Base-by-base conservation (phyloP, 306 rosid genomes). In the Medicago arabica region DNA sequence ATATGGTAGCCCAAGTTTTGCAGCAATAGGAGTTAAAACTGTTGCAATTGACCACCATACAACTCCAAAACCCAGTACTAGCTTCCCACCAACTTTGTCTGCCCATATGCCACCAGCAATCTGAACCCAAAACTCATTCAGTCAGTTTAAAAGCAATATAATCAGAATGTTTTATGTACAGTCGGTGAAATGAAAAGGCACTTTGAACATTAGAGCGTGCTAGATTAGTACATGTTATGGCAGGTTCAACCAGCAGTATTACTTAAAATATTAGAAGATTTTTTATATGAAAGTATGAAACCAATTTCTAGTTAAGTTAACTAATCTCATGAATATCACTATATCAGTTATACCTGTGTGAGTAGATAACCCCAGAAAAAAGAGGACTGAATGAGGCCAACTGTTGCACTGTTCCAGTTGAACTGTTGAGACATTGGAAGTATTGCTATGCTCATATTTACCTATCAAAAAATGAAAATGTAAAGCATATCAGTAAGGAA, bases 71-170 rank as follows among this genome's bases (percentile, higher is more conserved):
- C 98, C 98, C 69, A 94, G 85, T 25, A 91, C 96, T 68, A 83
- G 43, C 90, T 94, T 94, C 77, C 98, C 97, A 51, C 98, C 98
- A 87, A 94, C 67, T 87, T 88, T 91, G 88, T 94, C 98, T 59
- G 98, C 98, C 98, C 96, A 94, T 73, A 94, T 94, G 79, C 98
- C 98, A 75, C 97, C 98, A 85, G 88, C 76, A 64, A 94, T 91
- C 98, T 91, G 69, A 75, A 62, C 39, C 61, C 69, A 71, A 83
- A 57, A 69, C 5, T 60, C 76, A 72, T 47, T 16, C 8, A 19
- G 72, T 83, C 73, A 86, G 59, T 79, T 70, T 79, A 31, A 66
- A 70, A 75, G 78, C 15, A 77, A 23, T 41, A 60, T 4, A 31
- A 66, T 50, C 23, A 49, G 11, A 77, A 71, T 6, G 13, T 72